Evolutionary conservation across 2,329 filamentous ascomycete species (phyloP).

Genomic region (Myriosclerotinia scirpicola): DNA sequence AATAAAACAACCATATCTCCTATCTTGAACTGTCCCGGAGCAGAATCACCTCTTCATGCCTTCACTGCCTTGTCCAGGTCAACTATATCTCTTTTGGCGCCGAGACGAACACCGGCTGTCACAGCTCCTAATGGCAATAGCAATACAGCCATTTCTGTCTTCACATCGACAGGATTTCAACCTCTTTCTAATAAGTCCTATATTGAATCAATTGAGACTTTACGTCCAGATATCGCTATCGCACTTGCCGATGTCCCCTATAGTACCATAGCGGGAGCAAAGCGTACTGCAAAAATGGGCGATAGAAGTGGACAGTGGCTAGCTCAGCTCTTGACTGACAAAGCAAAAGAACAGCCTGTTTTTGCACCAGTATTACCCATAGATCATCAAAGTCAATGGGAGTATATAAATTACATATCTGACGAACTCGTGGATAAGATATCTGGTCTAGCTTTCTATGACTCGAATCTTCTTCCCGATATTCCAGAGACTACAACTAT

Average conservation of each 20-base stretch:
- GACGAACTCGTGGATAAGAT: conserved; percentile 61
- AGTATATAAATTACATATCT: conserved; percentile 73
- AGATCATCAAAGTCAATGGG: conserved; percentile 70
- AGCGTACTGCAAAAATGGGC: conserved; percentile 78
- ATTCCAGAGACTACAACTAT: conserved; percentile 59
- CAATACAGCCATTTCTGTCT: conserved; percentile 69
- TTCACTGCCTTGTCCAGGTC: conserved; percentile 73
- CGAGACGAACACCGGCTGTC: conserved; percentile 76
- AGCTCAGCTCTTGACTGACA: conserved; percentile 58
- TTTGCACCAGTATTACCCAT: conserved; percentile 74
- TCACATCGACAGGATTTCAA: conserved; percentile 84
- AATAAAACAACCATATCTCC: conserved; percentile 48
- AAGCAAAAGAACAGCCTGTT: conserved; percentile 45
- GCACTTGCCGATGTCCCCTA: conserved; percentile 73
- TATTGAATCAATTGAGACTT: conserved; percentile 58
- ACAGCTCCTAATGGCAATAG: conserved; percentile 69
- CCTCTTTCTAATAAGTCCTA: conserved; percentile 70
- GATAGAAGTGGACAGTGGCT: conserved; percentile 85
- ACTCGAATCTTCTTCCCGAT: conserved; percentile 65
- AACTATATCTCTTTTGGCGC: conserved; percentile 68
- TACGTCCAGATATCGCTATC: conserved; percentile 79
- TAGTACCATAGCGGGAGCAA: conserved; percentile 57
- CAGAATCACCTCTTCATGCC: conserved; percentile 58
- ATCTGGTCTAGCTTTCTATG: conserved; percentile 75
- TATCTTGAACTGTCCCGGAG: conserved; percentile 46